A percentile compares a stretch with the other conserved stretches of the same genome.
Evolutionary conservation across 106 monocot genomes (phyloP).

Genomic region (Cymbidium sinense): DNA sequence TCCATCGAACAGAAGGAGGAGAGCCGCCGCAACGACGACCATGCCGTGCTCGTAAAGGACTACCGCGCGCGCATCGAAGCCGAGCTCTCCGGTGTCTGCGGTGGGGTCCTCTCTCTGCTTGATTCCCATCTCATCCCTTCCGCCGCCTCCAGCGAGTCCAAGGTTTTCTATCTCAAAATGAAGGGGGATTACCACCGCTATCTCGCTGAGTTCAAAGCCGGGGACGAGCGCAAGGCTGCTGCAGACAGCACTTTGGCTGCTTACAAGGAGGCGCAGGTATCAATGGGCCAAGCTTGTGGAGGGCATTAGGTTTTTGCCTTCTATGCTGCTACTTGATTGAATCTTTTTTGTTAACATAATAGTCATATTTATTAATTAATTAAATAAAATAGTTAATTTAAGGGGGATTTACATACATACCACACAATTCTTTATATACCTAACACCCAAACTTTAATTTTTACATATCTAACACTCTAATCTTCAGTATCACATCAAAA

Average conservation of each 20-base stretch:
- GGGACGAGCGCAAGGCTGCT: slow-evolving; percentile 11
- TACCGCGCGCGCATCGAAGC: slow-evolving; percentile 12
- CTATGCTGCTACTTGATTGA: not conserved
- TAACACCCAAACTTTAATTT: no score
- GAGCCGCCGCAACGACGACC: slow-evolving; percentile 16
- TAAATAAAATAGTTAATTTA: no score
- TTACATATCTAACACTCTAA: no score
- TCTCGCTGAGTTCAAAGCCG: slow-evolving; percentile 13
- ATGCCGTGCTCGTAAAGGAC: slow-evolving; percentile 6
- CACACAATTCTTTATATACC: no score
- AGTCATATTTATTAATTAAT: no score
- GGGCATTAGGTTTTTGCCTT: not conserved
- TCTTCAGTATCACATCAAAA: no score
- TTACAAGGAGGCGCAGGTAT: slow-evolving; percentile 15
- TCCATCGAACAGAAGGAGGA: slow-evolving; percentile 19
- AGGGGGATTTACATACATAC: no score
- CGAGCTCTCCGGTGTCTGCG: slow-evolving; percentile 9
- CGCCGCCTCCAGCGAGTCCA: slow-evolving; percentile 7
- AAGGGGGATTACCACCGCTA: slow-evolving; percentile 21
- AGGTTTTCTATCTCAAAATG: slow-evolving; percentile 20
- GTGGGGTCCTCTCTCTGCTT: slow-evolving; percentile 6
- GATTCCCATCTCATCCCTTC: slow-evolving; percentile 8
- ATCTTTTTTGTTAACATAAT: no score
- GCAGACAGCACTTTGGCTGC: slow-evolving; percentile 15
- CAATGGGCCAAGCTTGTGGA: not conserved